Conservation (phyloP, 1,284 basidiomycete species). For the Leccinum cinnamomeum region DNA sequence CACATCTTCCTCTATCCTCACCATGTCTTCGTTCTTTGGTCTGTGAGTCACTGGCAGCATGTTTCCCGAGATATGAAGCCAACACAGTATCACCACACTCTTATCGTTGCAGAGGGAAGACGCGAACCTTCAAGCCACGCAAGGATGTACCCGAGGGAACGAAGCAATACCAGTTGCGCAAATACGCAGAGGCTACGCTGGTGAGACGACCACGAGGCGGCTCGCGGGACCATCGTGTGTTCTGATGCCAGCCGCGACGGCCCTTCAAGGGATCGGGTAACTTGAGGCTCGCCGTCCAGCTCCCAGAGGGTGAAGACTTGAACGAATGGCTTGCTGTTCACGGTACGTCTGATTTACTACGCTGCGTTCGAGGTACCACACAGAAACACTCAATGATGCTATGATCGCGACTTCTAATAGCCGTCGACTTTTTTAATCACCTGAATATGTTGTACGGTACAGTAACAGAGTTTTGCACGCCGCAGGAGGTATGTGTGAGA, state of each 20-base stretch:
- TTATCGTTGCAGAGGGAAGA: constrained; percentile 65
- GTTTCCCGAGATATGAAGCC: constrained; percentile 6
- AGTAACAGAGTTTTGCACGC: constrained; percentile 95
- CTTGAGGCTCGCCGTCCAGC: constrained; percentile 82
- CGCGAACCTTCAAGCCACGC: constrained; percentile 94
- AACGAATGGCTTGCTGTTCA: constrained; percentile 98
- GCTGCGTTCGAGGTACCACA: not conserved
- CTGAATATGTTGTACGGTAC: constrained; percentile 96
- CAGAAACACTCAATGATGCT: constrained; percentile 3
- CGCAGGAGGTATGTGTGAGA: constrained; percentile 67
- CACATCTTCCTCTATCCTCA: constrained; percentile 12
- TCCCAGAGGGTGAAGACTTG: constrained; percentile 92
- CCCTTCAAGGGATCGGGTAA: constrained; percentile 85
- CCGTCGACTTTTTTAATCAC: constrained; percentile 96
- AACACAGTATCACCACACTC: constrained; percentile 9
- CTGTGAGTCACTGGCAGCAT: constrained; percentile 52
- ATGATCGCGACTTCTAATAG: constrained; percentile 40
- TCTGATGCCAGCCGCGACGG: constrained; percentile 10
- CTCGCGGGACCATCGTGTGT: not conserved
- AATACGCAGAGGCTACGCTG: constrained; percentile 95
- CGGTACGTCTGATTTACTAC: constrained; percentile 53
- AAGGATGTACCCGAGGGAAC: constrained; percentile 95
- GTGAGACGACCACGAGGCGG: constrained; percentile 45
- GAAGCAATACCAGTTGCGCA: constrained; percentile 95
- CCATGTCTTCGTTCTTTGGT: constrained; percentile 83